Evolutionary conservation across 176 grass and related monocot species (phyloP), one percentile per base, ranked within the genome.

Genomic region (Poa annua): DNA sequence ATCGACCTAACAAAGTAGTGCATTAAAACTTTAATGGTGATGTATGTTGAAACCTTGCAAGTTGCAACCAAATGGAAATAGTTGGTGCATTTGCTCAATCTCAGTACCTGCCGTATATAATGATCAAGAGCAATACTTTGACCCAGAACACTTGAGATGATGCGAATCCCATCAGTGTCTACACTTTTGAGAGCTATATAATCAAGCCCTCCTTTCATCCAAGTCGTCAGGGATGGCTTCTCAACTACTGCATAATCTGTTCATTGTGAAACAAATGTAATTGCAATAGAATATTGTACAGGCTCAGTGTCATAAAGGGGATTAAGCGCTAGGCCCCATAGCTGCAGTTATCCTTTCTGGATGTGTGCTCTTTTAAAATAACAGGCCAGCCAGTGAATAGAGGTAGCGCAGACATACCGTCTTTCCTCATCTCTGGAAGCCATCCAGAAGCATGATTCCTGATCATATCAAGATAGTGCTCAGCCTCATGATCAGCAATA

Each of bases 111-210:
- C 26, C 83, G 78, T 56, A 97, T 92, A 75, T 94, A 94, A 85
- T 97, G 92, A 87, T 97, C 94, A 73, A 97, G 92, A 83, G 94
- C 94, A 42, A 97, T 90, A 89, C 94, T 97, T 86, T 97, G 94
- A 59, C 94, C 94, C 53, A 97, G 88, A 65, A 97, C 94, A 80
- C 92, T 97, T 42, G 89, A 82, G 77, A 97, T 87, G 57, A 97
- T 97, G 45, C 86, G 94, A 82, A 94, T 92, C 53, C 92, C 92
- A 71, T 97, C 94, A 14, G 83, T 88, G 73, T 97, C 94, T 85
- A 97, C 77, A 85, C 88, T 90, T 92, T 97, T 97, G 62, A 97
- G 88, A 88, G 83, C 62, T 81, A 97, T 97, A 66, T 92, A 92
- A 76, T 97, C 94, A 64, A 90, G 87, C 49, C 94, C 94, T 66